phyloP scores from a whole-genome alignment of 225 moss, liverwort and hornwort genomes.

The Sphagnum contortum region DNA sequence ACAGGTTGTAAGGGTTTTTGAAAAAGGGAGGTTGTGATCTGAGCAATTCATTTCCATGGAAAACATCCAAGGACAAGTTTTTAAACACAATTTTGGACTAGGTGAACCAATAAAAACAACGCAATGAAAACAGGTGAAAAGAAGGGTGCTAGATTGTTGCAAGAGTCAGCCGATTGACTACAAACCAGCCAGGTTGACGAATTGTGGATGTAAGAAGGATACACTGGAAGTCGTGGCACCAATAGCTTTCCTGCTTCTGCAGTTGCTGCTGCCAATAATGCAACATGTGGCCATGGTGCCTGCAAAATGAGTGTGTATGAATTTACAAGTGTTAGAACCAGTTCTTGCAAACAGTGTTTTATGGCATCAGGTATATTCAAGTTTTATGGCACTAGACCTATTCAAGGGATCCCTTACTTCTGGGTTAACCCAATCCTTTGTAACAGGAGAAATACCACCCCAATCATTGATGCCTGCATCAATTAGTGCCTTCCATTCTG shows the following conservation, averaged over 20 bases:
- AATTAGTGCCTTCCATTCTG: slow-evolving; percentile 69
- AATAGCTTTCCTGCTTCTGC: slow-evolving; percentile 65
- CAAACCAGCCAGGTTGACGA: slow-evolving; percentile 61
- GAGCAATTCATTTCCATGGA: no score
- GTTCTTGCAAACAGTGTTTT: no score
- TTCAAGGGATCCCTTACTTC: slow-evolving; percentile 34
- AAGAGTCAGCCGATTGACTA: not conserved
- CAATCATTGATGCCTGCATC: slow-evolving; percentile 90
- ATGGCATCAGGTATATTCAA: no score
- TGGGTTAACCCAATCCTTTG: slow-evolving; percentile 91
- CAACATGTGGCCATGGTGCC: slow-evolving; percentile 90
- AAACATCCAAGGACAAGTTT: no score
- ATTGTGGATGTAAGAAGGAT: slow-evolving; percentile 49
- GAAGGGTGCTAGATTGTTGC: not conserved
- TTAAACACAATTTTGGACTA: no score
- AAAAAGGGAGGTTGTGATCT: no score
- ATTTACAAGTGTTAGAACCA: no score
- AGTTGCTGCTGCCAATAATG: slow-evolving; percentile 71
- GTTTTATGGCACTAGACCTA: not conserved
- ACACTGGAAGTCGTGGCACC: slow-evolving; percentile 72
- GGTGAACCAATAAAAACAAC: no score
- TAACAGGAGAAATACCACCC: slow-evolving; percentile 85
- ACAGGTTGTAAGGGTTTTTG: no score
- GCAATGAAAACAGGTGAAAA: no score
- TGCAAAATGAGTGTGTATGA: slow-evolving; percentile 21